A percentile compares a stretch with the other conserved stretches of the same genome.
Conservation (phyloP, 192 early-diverging fungal species). For the Irineochytrium annulatum region DNA sequence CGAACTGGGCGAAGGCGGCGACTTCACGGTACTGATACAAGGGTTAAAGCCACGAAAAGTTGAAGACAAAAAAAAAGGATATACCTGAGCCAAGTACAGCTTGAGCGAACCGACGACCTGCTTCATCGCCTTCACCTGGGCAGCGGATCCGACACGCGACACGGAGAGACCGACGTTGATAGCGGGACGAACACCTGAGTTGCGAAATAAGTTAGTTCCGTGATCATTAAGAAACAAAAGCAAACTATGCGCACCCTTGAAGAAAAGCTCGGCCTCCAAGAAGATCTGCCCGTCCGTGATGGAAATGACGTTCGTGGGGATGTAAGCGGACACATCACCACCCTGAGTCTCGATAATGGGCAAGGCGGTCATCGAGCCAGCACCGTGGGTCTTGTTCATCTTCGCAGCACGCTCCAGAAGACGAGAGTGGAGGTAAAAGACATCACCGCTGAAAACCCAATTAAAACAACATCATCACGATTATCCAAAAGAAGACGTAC, state of each 20-base stretch:
- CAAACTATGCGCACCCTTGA: conserved; percentile 74
- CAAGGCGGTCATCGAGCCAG: conserved; percentile 96
- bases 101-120: conserved; percentile 99
- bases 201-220: neutral
- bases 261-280: conserved; percentile 99
- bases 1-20: conserved; percentile 99
- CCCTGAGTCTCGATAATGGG: conserved; percentile 99
- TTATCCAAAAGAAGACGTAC: conserved; percentile 28
- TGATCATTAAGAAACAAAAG: neutral
- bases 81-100: conserved; percentile 92
- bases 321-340: conserved; percentile 99
- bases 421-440: conserved; percentile 99
- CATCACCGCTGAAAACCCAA: conserved; percentile 71
- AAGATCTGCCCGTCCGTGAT: conserved; percentile 99
- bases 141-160: conserved; percentile 99
- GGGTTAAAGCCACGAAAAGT: conserved; percentile 9
- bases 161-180: conserved; percentile 99
- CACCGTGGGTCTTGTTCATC: conserved; percentile 95
- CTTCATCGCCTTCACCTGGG: conserved; percentile 99
- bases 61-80: conserved; percentile 1
- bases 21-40: conserved; percentile 91
- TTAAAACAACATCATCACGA: neutral
- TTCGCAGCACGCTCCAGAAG: conserved; percentile 98
- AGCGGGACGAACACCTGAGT: conserved; percentile 86
- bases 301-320: conserved; percentile 99